Percentiles rank a stretch among this genome's conserved stretches.
These are phyloP conservation scores for Aspergillus sp. DNA, from an alignment of 2,329 filamentous ascomycete genomes.

Conservation along the genomic window DNA sequence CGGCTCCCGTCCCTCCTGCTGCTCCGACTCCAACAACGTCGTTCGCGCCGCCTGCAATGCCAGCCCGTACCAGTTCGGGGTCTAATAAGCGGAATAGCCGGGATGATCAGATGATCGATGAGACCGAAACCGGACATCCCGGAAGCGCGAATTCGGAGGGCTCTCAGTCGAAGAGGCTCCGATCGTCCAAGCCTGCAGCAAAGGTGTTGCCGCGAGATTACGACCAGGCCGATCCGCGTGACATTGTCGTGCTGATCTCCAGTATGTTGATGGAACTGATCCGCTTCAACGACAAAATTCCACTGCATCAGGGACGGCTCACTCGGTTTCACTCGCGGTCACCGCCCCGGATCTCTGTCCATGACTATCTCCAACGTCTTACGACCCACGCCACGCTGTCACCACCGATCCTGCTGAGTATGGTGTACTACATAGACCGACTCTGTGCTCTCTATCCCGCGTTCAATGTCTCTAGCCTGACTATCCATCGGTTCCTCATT, in stretches of 20 bases:
- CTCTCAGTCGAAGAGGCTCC: conserved; percentile 39
- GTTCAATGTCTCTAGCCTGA: conserved; percentile 93
- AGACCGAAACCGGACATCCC: conserved; percentile 12
- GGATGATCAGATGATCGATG: conserved; percentile 17
- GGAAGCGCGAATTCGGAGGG: conserved; percentile 20
- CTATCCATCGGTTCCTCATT: conserved; percentile 94
- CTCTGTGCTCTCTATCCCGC: conserved; percentile 85
- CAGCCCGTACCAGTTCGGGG: conserved; percentile 18
- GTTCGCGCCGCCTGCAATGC: conserved; percentile 21
- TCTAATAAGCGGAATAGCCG: conserved; percentile 31
- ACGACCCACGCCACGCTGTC: conserved; percentile 90
- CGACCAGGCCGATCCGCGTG: conserved; percentile 71
- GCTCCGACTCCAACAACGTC: conserved; percentile 6
- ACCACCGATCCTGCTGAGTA: conserved; percentile 87
- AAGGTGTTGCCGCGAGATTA: conserved; percentile 61
- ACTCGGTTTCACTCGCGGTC: conserved; percentile 91
- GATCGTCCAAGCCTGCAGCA: conserved; percentile 37
- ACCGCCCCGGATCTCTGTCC: conserved; percentile 84
- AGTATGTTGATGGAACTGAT: conserved; percentile 96
- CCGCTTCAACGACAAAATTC: conserved; percentile 80
- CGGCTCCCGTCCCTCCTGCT: conserved; percentile 9
- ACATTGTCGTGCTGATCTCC: conserved; percentile 82
- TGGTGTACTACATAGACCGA: conserved; percentile 98
- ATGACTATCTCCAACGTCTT: conserved; percentile 85
- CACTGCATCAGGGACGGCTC: conserved; percentile 73